Evolutionary conservation across 2,329 filamentous ascomycete genomes (phyloP).

Genomic region (Cryphonectria carpinicola): DNA sequence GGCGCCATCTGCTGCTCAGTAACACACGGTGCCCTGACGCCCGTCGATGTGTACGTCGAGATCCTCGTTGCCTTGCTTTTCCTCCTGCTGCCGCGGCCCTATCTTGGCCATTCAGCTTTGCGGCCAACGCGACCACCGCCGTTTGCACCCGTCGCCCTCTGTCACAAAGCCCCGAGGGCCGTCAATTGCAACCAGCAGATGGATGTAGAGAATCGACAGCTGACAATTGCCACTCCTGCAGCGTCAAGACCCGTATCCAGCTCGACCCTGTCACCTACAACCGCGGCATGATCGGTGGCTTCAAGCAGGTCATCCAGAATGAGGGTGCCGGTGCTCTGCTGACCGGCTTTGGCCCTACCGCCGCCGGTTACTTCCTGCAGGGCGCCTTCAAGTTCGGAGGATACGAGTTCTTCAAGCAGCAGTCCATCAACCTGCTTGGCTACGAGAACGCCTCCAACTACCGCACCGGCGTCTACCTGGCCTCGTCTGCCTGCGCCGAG

Average conservation of each 20-base stretch:
- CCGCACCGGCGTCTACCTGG: slow-evolving; percentile 81
- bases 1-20: slow-evolving; percentile 97
- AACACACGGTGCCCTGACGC: slow-evolving; percentile 95
- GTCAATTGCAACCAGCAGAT: background rate
- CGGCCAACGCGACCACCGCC: slow-evolving; percentile 8
- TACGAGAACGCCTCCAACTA: slow-evolving; percentile 78
- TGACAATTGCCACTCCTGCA: slow-evolving; percentile 42
- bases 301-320: slow-evolving; percentile 80
- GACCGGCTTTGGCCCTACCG: slow-evolving; percentile 84
- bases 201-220: slow-evolving; percentile 20
- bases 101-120: slow-evolving; percentile 17
- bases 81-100: background rate
- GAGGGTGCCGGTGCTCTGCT: slow-evolving; percentile 86
- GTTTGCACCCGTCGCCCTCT: background rate
- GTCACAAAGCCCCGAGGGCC: background rate
- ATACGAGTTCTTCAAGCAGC: slow-evolving; percentile 96
- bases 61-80: background rate
- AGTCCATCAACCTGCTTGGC: slow-evolving; percentile 79
- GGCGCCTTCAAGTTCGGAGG: slow-evolving; percentile 93
- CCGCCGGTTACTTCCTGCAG: slow-evolving; percentile 91
- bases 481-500: slow-evolving; percentile 66
- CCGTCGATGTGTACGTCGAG: slow-evolving; percentile 94
- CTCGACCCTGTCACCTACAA: slow-evolving; percentile 90
- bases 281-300: slow-evolving; percentile 82
- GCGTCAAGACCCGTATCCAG: slow-evolving; percentile 95